Conservation (phyloP, 2,329 filamentous ascomycete species). For the Xylariaceae sp. region DNA sequence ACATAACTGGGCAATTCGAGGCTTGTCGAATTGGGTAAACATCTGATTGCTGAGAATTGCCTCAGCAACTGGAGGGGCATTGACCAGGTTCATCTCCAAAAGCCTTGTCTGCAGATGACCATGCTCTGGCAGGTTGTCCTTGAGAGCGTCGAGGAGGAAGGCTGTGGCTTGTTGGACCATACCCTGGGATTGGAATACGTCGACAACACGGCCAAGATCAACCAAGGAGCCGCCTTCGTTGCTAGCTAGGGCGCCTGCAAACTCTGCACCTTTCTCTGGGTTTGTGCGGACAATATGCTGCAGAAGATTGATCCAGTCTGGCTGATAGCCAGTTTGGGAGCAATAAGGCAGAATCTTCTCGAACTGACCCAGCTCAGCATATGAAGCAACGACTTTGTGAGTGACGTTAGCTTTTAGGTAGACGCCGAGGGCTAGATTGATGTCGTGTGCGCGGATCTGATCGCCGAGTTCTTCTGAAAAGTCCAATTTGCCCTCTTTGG, state of each 20-base stretch:
- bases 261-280: constrained; percentile 90
- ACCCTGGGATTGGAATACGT: constrained; percentile 96
- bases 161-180: constrained; percentile 97
- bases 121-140: constrained; percentile 92
- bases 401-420: constrained; percentile 88
- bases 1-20: constrained; percentile 81
- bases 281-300: constrained; percentile 90
- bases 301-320: constrained; percentile 89
- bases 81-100: constrained; percentile 95
- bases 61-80: constrained; percentile 94
- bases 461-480: constrained; percentile 96
- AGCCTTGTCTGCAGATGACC: constrained; percentile 89
- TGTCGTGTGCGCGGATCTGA: constrained; percentile 81
- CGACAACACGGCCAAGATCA: constrained; percentile 89
- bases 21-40: constrained; percentile 95
- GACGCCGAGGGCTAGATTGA: constrained; percentile 79
- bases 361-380: constrained; percentile 93
- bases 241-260: constrained; percentile 86
- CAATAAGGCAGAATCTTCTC: constrained; percentile 94
- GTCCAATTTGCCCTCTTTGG: constrained; percentile 91
- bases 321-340: constrained; percentile 76
- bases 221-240: constrained; percentile 81
- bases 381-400: constrained; percentile 89
- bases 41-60: constrained; percentile 97
- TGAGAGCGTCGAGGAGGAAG: constrained; percentile 93